Base-by-base conservation (phyloP, 306 rosid genomes). In the Quercus parvula region DNA sequence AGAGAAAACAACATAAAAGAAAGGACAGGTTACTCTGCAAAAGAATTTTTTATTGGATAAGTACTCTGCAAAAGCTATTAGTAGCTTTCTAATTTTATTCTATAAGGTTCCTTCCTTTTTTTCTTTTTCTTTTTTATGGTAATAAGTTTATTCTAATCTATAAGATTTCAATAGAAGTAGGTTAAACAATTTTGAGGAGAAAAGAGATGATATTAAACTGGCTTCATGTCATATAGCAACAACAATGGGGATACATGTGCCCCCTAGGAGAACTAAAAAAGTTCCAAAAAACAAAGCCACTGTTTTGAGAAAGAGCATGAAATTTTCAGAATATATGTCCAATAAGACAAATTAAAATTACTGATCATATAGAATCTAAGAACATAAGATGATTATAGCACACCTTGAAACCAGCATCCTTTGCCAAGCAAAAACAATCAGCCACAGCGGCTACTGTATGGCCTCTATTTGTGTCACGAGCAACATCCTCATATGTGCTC, bases 381-480 rank as follows among this genome's bases (percentile, higher is more conserved):
- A 67, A 19, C 51, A 59, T 19, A 35, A 67, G 72, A 35, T 18
- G 27, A 33, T 17, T 35, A 78, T 6, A 71, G 63, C 88, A 82
- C 79, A 95, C 97, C 98, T 95, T 95, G 85, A 93, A 95, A 82
- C 98, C 98, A 56, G 99, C 99, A 91, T 95, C 99, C 87, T 93
- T 95, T 69, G 99, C 93, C 84, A 95, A 77, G 87, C 88, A 91
- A 87, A 95, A 95, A 78, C 97, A 95, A 87, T 93, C 99, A 7
- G 99, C 96, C 33, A 95, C 99, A 73, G 98, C 96, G 78, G 97
- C 97, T 74, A 91, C 96, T 0, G 99, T 95, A 81, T 95, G 99
- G 35, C 99, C 99, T 87, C 99, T 91, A 73, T 93, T 95, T 75
- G 96, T 93, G 87, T 95, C 99, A 59, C 91, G 94, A 54, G 99